Percentiles rank a stretch among this genome's conserved stretches.
Conservation (phyloP, 495 filamentous ascomycete species). For the Aspergillus kassunensis region DNA sequence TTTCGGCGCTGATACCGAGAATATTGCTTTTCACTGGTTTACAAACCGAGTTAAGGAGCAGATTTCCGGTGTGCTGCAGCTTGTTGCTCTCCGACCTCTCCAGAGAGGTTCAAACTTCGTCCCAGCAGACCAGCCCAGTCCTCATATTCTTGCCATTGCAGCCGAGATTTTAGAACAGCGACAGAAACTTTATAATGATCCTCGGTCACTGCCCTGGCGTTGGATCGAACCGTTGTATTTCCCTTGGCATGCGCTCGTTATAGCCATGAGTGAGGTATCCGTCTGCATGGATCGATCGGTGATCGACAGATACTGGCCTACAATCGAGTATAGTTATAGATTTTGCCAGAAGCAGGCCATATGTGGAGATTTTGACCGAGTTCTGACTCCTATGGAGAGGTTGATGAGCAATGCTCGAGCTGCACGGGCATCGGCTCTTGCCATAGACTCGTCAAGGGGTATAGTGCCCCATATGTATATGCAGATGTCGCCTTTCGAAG, state of each 20-base stretch:
- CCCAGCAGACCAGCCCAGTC: slow-evolving; percentile 22
- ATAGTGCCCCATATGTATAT: no score
- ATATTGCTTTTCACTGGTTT: slow-evolving; percentile 27
- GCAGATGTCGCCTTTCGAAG: no score
- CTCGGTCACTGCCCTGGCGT: slow-evolving; percentile 26
- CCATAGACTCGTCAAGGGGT: no score
- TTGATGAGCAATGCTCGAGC: no score
- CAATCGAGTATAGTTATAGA: neutral
- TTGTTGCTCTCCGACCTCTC: slow-evolving; percentile 30
- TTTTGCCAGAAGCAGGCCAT: neutral
- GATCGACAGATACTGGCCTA: no score
- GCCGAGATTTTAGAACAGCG: slow-evolving; percentile 27
- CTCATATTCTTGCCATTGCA: slow-evolving; percentile 28
- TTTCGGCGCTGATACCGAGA: slow-evolving; percentile 21
- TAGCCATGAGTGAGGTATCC: slow-evolving; percentile 36
- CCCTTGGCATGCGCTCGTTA: slow-evolving; percentile 45
- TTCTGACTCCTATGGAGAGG: no score
- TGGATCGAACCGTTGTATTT: slow-evolving; percentile 41
- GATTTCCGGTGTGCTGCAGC: slow-evolving; percentile 30
- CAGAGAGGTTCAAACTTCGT: slow-evolving; percentile 11
- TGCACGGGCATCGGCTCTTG: no score
- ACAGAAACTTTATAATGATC: slow-evolving; percentile 22
- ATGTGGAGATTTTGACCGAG: no score
- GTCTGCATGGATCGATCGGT: neutral
- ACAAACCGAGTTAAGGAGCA: slow-evolving; percentile 16